These are phyloP conservation scores for Phytophthora cactorum DNA, from an alignment of 352 stramenopile genomes.

Conservation along the genomic window DNA sequence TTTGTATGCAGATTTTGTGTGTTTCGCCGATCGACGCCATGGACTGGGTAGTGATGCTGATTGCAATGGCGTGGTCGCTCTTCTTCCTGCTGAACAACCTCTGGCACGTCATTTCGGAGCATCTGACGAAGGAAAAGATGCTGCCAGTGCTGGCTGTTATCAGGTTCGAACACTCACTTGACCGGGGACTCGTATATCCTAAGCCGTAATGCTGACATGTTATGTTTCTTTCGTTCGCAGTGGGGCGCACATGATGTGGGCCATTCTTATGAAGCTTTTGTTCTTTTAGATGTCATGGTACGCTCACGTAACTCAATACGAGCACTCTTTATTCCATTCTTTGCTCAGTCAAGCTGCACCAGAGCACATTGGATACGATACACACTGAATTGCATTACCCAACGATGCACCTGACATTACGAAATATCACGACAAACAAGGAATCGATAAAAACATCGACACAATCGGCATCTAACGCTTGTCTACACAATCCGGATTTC, in stretches of 20 bases:
- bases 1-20: slow-evolving; percentile 66
- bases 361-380: slow-evolving; percentile 5
- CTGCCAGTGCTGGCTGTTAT: slow-evolving; percentile 83
- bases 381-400: slow-evolving; percentile 20
- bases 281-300: slow-evolving; percentile 70
- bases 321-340: slow-evolving; percentile 20
- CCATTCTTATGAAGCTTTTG: slow-evolving; percentile 85
- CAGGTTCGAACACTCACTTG: slow-evolving; percentile 46
- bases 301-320: slow-evolving; percentile 29
- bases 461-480: slow-evolving; percentile 17
- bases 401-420: slow-evolving; percentile 30
- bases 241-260: slow-evolving; percentile 81
- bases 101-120: slow-evolving; percentile 76
- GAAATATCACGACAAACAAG: slow-evolving; percentile 8
- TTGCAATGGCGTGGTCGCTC: slow-evolving; percentile 87
- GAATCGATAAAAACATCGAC: slow-evolving; percentile 12
- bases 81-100: slow-evolving; percentile 86
- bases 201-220: slow-evolving; percentile 2
- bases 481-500: slow-evolving; percentile 43
- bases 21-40: slow-evolving; percentile 73
- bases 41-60: slow-evolving; percentile 83
- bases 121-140: slow-evolving; percentile 90
- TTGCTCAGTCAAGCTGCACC: neutral
- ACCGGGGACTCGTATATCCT: neutral
- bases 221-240: slow-evolving; percentile 38